Base-by-base conservation (phyloP, 768 basidiomycete species). In the Porphyrellus cyaneotinctus region DNA sequence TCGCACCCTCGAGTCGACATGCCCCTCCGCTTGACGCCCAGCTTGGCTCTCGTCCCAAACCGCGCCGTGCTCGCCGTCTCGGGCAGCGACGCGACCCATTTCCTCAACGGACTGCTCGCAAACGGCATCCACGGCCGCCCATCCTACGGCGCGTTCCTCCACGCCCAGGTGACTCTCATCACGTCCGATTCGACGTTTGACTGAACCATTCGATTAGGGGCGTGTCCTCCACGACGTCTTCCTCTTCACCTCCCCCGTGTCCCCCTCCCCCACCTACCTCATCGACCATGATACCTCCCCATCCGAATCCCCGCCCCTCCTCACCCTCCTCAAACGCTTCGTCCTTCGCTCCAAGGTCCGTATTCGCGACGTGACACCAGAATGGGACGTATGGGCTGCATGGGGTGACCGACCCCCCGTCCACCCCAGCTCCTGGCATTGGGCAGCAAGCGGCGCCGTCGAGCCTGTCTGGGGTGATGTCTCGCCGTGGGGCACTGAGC, bases 151-250 rank as follows among this genome's bases (percentile, higher is more conserved):
- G 80, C 84, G 0, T 82, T 93, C 64, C 72, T 94, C 15, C 85
- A 89, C 64, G 85, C 91, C 47, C 88, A 91, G 77, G 90, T 82
- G 68, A 57, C 78, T 3, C 65, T 80, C 69, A 55, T 79, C 18
- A 6, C 2, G 35, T 23, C 18, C 22, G 6, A 23, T 18, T 28
- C 26, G 26, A n/a, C n/a, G n/a, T n/a, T n/a, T 24, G 12, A 43
- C 53, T 54, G 38, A 52, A 49, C 23, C 39, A 24, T 30, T 22
- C 17, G 22, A 4, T 28, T 51, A 95, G 93, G 95, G 95, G 36
- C 80, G 94, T 65, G 83, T 98, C 28, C 74, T 97, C 42, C 86
- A 93, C 64, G 95, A 97, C 68, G 72, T 87, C 46, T 94, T 98
- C 70, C 75, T 97, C 56, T 90, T 91, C 67, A 83, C 86, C 14